Evolutionary conservation across 202 grass and related monocot genomes (phyloP), one percentile per base, ranked within the genome.

Genomic region (Eragrostis tef): DNA sequence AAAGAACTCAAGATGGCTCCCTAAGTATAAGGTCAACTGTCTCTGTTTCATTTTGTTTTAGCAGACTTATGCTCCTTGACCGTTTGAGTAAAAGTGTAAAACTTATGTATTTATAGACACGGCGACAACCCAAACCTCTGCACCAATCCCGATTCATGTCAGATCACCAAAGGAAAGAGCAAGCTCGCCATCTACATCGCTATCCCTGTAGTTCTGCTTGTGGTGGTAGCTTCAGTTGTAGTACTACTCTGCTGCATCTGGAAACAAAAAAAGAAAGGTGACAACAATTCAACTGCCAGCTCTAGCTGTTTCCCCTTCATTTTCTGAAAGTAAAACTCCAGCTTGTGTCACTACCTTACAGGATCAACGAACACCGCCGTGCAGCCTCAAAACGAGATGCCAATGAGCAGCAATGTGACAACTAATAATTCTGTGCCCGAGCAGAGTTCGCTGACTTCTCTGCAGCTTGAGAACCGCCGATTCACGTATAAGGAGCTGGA

Each of bases 1-100:
- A 87, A 77, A 91, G 81, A 78, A 73, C 74, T 50, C 65, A 90
- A 88, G 89, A 87, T 65, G 91, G 91, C 2, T 81, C 50, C 13
- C 67, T 91, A 27, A 88, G 41, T 46, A 41, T 97, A 65, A 90
- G 79, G 94, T 97, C 63, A 2, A 7, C 43, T 71, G 2, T n/a
- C 4, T 43, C 21, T 64, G 17, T 54, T 19, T 22, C 9, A 24
- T 61, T 12, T 1, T 0, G 6, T n/a, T 11, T 5, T 34, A 52
- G 25, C 4, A 52, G 6, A 15, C 31, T 20, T 9, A 36, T 20
- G 2, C 0, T 9, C 22, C 47, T n/a, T 67, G 19, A 11, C 19
- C 36, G 12, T 68, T 78, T 43, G 20, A 74, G 7, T 46, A 14
- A 27, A 43, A 22, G 9, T 1, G 2, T 49, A 0, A 41, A 27